These are phyloP conservation scores for Serendipita sp. DNA, from an alignment of 1,284 basidiomycete genomes.

Conservation along the genomic window DNA sequence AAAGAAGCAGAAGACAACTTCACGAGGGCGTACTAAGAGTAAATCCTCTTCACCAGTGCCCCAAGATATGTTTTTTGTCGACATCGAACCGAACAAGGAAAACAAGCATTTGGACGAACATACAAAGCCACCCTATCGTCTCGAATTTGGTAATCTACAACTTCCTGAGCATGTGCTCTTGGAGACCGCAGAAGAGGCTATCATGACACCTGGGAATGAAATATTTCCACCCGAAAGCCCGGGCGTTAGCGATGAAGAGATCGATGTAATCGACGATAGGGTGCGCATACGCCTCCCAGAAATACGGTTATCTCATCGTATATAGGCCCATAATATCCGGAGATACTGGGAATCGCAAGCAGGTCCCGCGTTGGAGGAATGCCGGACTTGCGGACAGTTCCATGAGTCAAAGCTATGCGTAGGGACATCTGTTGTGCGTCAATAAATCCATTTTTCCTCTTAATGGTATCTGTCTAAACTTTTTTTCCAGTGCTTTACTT, in stretches of 20 bases:
- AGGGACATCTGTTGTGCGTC: not conserved
- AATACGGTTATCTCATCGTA: not conserved
- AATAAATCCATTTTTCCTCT: not conserved
- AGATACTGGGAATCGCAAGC: not conserved
- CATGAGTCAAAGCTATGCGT: not conserved
- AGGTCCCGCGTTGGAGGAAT: not conserved
- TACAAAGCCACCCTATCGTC: not conserved
- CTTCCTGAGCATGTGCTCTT: conserved; percentile 1
- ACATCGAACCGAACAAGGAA: not conserved
- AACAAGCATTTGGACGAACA: not conserved
- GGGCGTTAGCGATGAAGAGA: not conserved
- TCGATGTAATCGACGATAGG: not conserved
- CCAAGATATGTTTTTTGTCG: not conserved
- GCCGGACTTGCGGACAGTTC: not conserved
- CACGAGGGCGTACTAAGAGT: not conserved
- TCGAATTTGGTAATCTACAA: not conserved
- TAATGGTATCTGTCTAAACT: not conserved
- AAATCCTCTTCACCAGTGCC: not conserved
- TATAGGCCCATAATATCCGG: not conserved
- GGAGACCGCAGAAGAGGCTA: not conserved
- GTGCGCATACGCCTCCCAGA: not conserved
- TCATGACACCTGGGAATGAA: not conserved
- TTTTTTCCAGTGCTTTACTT: not conserved
- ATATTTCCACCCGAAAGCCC: not conserved
- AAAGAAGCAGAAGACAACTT: not conserved